Conservation (phyloP, 345 rosid genomes). For the Melaleuca quinquenervia region DNA sequence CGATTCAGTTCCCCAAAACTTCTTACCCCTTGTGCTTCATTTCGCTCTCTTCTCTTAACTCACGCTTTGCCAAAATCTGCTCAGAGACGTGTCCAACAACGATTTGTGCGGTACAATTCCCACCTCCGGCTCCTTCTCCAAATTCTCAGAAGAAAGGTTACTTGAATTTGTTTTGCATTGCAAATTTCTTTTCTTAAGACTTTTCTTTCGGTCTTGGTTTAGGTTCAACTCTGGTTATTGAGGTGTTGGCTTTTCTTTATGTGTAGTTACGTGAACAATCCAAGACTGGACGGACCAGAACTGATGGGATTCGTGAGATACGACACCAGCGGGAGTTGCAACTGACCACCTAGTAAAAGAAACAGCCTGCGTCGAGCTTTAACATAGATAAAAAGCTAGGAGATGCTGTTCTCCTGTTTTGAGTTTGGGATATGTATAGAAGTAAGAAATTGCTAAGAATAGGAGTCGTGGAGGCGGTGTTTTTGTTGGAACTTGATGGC, state of each 20-base stretch:
- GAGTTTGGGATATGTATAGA: neutral
- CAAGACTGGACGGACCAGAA: constrained; percentile 66
- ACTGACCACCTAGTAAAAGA: constrained; percentile 2
- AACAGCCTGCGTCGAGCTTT: neutral
- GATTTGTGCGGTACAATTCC: constrained; percentile 72
- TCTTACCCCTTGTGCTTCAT: neutral
- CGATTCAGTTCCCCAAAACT: neutral
- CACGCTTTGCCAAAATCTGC: neutral
- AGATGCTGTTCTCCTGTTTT: neutral
- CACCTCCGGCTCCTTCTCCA: constrained; percentile 49
- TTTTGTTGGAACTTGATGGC: neutral
- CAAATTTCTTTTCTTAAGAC: neutral
- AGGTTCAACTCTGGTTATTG: neutral
- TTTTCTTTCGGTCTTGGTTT: neutral
- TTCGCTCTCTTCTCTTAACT: neutral
- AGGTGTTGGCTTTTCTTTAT: neutral
- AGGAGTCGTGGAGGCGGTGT: neutral
- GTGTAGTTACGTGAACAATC: constrained; percentile 44
- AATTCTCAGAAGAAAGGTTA: constrained; percentile 57
- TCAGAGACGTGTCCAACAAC: constrained; percentile 56
- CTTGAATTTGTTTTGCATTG: neutral
- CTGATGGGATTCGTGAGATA: constrained; percentile 74
- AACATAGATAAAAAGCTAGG: neutral
- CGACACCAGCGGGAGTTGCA: constrained; percentile 37
- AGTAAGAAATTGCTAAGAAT: neutral